A percentile compares a stretch with the other conserved stretches of the same genome.
These are phyloP conservation scores for Stylonectria norvegica DNA, from an alignment of 2,329 filamentous ascomycete genomes.

Conservation along the genomic window DNA sequence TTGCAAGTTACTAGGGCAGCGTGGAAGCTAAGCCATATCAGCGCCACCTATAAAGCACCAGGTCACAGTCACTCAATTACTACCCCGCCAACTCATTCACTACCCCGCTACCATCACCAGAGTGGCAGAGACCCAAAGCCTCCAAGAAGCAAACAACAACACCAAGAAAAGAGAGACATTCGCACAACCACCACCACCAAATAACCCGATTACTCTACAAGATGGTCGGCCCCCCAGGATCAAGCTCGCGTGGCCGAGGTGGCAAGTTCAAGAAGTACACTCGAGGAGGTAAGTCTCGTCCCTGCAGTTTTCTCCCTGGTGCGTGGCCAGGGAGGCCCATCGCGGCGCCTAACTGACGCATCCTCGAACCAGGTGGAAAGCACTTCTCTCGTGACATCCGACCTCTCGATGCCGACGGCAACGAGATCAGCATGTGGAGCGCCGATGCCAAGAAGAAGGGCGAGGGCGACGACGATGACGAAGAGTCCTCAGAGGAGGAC, in stretches of 20 bases:
- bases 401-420: conserved; percentile 84
- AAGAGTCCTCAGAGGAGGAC: conserved; percentile 50
- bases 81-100: conserved; percentile 1
- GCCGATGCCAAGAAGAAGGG: conserved; percentile 49
- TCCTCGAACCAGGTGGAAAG: conserved; percentile 68
- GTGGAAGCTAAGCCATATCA: no score
- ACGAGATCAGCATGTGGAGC: conserved; percentile 84
- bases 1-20: no score
- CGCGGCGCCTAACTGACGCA: conserved; percentile 17
- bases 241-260: conserved; percentile 69
- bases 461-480: conserved; percentile 51
- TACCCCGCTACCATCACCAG: conserved; percentile 40
- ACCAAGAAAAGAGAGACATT: conserved; percentile 2
- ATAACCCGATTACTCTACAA: conserved; percentile 19
- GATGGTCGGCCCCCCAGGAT: conserved; percentile 48
- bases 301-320: neutral
- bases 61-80: neutral
- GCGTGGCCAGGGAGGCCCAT: no score
- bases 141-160: conserved; percentile 4
- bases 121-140: conserved; percentile 11
- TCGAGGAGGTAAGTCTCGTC: conserved; percentile 67
- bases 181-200: neutral
- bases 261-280: conserved; percentile 95
- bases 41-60: neutral
- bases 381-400: conserved; percentile 90